Evolutionary conservation across 2,329 filamentous ascomycete species (phyloP).

Genomic region (Verticillium klebahnii): DNA sequence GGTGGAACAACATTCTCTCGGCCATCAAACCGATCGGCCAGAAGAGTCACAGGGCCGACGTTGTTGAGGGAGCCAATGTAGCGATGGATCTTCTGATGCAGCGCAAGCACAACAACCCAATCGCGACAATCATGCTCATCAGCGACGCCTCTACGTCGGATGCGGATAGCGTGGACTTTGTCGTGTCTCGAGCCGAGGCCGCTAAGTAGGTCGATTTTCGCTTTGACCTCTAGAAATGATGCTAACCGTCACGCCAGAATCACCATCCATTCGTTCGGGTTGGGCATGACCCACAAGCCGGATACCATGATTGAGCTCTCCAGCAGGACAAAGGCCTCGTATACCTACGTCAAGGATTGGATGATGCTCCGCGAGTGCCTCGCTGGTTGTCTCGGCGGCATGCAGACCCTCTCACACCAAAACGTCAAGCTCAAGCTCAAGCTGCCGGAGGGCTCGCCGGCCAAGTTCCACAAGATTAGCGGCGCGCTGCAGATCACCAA

Average conservation of each 20-base stretch:
- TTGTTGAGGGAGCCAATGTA: constrained; percentile 95
- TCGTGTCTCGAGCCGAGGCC: constrained; percentile 91
- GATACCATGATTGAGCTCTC: constrained; percentile 99
- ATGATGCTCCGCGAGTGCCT: constrained; percentile 99
- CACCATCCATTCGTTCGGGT: constrained; percentile 90
- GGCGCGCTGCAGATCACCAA: constrained; percentile 95
- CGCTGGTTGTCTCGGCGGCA: constrained; percentile 83
- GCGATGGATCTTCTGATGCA: constrained; percentile 99
- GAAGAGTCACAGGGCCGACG: constrained; percentile 93
- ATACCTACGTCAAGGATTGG: constrained; percentile 99
- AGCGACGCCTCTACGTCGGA: constrained; percentile 96
- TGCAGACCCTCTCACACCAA: constrained; percentile 95
- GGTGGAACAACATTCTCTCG: constrained; percentile 81
- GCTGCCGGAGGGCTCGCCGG: constrained; percentile 90
- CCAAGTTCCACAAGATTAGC: constrained; percentile 98
- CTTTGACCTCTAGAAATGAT: background rate
- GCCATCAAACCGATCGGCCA: constrained; percentile 92
- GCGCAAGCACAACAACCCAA: constrained; percentile 89
- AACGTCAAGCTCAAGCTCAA: constrained; percentile 95
- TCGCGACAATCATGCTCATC: constrained; percentile 93
- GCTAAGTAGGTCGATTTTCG: constrained; percentile 68
- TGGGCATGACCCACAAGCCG: constrained; percentile 95
- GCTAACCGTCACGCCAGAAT: constrained; percentile 53
- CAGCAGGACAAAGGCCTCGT: constrained; percentile 90
- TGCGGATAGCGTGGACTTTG: constrained; percentile 93